Conservation (phyloP, 306 rosid species). For the Pyrus bretschneideri region DNA sequence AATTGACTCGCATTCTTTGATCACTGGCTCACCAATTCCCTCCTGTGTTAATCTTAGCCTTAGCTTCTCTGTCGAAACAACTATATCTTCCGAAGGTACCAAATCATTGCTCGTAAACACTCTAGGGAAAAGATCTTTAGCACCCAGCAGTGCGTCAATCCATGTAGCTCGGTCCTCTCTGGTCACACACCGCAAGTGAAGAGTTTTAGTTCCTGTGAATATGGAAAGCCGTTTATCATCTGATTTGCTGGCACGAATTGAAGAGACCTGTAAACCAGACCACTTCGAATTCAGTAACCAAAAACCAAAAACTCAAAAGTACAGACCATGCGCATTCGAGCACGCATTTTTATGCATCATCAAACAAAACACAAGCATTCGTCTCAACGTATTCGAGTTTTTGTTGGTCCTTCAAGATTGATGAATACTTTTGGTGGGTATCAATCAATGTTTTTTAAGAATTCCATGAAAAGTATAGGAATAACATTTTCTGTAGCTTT, state of each 20-base stretch:
- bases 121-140: constrained; percentile 91
- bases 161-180: constrained; percentile 83
- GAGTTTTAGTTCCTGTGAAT: constrained; percentile 95
- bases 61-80: constrained; percentile 86
- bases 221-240: constrained; percentile 90
- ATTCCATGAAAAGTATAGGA: not conserved
- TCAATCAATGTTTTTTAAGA: not conserved
- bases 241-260: constrained; percentile 93
- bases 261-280: constrained; percentile 75
- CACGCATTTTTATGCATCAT: not conserved
- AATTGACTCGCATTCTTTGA: constrained; percentile 83
- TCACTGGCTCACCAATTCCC: constrained; percentile 59
- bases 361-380: not conserved
- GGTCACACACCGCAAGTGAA: constrained; percentile 74
- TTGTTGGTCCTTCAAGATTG: not conserved
- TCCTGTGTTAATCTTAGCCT: constrained; percentile 68
- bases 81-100: constrained; percentile 63
- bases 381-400: not conserved
- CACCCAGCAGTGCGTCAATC: constrained; percentile 82
- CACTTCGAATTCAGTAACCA: constrained; percentile 23
- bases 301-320: not conserved
- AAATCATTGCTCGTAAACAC: constrained; percentile 65
- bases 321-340: not conserved
- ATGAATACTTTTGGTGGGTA: not conserved
- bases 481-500: not conserved